Percentiles rank a stretch among this genome's conserved stretches.
phyloP scores from a whole-genome alignment of 1,284 basidiomycete species.

The Leccinum fallax region DNA sequence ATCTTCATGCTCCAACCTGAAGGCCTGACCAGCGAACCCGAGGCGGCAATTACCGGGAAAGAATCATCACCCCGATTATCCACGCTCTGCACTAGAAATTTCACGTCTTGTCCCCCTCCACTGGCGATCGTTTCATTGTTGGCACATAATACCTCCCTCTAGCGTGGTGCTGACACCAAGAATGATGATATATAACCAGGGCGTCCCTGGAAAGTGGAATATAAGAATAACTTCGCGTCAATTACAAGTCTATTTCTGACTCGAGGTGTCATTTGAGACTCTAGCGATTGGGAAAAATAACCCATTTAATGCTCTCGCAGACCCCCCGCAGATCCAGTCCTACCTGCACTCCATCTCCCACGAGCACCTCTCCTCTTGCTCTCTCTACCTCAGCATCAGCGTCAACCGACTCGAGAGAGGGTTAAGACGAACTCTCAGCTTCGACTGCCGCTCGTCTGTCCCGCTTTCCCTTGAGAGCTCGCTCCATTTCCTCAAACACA shows the following conservation, averaged over 20 bases:
- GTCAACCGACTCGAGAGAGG: conserved; percentile 10
- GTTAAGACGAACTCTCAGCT: conserved; percentile 41
- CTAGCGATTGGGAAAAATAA: conserved; percentile 27
- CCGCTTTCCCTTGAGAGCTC: conserved; percentile 49
- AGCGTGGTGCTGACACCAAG: background rate
- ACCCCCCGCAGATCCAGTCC: conserved; percentile 14
- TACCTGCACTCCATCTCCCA: conserved; percentile 8
- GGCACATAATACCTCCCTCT: background rate
- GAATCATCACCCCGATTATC: background rate
- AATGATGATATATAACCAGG: background rate
- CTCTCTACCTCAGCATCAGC: conserved; percentile 23
- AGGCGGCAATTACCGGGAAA: too few species aligned
- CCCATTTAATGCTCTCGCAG: conserved; percentile 29
- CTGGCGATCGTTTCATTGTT: background rate
- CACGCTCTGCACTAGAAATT: background rate
- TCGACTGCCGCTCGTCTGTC: conserved; percentile 28
- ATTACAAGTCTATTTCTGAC: background rate
- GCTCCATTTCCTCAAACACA: conserved; percentile 72
- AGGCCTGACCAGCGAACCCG: background rate
- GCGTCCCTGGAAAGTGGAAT: background rate
- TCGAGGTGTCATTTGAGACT: background rate
- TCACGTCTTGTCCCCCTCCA: background rate
- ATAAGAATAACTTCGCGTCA: background rate
- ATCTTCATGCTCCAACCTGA: background rate
- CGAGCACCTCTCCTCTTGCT: conserved; percentile 21